A percentile compares a stretch with the other conserved stretches of the same genome.
Conservation (phyloP, 345 rosid genomes). For the Combretum micranthum region DNA sequence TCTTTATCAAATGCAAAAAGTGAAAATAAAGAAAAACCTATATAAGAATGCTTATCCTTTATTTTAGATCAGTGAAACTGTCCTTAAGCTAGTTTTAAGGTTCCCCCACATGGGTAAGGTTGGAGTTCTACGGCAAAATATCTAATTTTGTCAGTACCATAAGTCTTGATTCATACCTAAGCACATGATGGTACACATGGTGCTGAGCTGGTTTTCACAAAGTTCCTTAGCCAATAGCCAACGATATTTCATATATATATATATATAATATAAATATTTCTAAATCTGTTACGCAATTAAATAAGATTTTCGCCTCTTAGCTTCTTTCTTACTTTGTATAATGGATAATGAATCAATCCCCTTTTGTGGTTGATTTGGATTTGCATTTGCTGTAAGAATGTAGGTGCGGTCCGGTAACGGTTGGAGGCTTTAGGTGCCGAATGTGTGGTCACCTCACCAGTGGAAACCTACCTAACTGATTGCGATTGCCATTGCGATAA, state of each 20-base stretch:
- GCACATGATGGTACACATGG: slow-evolving; percentile 49
- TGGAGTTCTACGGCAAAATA: slow-evolving; percentile 4
- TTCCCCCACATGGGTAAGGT: slow-evolving; percentile 24
- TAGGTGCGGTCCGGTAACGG: too few species aligned
- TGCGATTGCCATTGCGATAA: slow-evolving; percentile 11
- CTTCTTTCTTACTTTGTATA: too few species aligned
- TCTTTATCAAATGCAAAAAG: too few species aligned
- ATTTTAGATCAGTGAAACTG: slow-evolving; percentile 15
- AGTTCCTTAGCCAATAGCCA: neutral
- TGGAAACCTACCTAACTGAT: slow-evolving; percentile 21
- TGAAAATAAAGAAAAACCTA: too few species aligned
- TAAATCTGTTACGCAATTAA: too few species aligned
- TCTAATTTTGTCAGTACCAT: slow-evolving; percentile 5
- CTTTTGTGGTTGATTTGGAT: too few species aligned
- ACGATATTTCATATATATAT: neutral
- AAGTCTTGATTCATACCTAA: slow-evolving; percentile 24
- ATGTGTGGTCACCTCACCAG: neutral
- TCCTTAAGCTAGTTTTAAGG: slow-evolving; percentile 16
- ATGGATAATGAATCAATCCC: too few species aligned
- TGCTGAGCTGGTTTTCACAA: slow-evolving; percentile 21
- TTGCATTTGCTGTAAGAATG: too few species aligned
- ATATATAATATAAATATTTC: too few species aligned
- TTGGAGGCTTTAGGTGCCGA: too few species aligned
- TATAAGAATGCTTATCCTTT: neutral
- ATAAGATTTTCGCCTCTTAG: too few species aligned